A percentile compares a stretch with the other conserved stretches of the same genome.
These are phyloP conservation scores for Globisporangium polare DNA, from an alignment of 352 stramenopile species.

Conservation along the genomic window DNA sequence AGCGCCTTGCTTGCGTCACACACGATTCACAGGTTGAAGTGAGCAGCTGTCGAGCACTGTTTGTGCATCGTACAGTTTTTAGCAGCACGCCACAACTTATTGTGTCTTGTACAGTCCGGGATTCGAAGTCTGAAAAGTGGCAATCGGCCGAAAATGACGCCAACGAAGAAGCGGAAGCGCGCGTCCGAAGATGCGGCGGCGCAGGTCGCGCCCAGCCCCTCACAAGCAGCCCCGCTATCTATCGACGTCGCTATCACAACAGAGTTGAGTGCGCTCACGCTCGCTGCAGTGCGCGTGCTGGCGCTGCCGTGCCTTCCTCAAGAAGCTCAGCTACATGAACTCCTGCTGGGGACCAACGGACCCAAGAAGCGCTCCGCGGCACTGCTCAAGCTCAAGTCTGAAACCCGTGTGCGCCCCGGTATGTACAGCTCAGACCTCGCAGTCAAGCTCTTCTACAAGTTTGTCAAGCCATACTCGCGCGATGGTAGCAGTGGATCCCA, in stretches of 20 bases:
- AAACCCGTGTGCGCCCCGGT: background rate
- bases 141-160: background rate
- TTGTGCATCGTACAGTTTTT: too few relatives aligned
- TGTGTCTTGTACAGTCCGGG: background rate
- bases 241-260: background rate
- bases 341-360: background rate
- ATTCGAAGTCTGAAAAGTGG: too few relatives aligned
- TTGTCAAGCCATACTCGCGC: background rate
- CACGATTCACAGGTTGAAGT: too few relatives aligned
- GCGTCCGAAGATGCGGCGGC: background rate
- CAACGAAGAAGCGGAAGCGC: constrained; percentile 1
- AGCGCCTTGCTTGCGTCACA: too few relatives aligned
- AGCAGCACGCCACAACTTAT: too few relatives aligned
- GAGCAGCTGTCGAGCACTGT: too few relatives aligned
- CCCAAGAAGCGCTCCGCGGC: background rate
- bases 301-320: background rate
- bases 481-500: background rate
- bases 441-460: constrained; percentile 18
- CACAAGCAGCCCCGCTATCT: background rate
- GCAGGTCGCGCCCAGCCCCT: background rate
- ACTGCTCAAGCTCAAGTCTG: constrained; percentile 15
- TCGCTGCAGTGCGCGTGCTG: background rate
- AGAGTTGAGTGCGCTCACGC: background rate
- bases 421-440: constrained; percentile 16
- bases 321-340: background rate